Percentiles rank a stretch among this genome's conserved stretches.
These are phyloP conservation scores for Epichloe festucae DNA, from an alignment of 2,329 filamentous ascomycete species.

Conservation along the genomic window DNA sequence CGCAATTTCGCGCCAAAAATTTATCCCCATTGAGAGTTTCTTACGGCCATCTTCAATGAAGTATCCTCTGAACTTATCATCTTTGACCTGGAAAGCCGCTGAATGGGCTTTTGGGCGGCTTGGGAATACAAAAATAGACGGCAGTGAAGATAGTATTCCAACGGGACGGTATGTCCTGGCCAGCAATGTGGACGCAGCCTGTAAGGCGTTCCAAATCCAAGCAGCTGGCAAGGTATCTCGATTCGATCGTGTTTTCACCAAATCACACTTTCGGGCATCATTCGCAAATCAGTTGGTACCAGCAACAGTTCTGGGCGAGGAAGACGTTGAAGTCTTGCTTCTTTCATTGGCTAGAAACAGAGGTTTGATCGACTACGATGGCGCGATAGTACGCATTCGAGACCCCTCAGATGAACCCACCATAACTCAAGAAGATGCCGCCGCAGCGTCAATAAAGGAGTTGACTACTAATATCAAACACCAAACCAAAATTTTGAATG, in stretches of 20 bases:
- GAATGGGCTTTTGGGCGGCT: slow-evolving; percentile 64
- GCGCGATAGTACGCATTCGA: slow-evolving; percentile 63
- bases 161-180: slow-evolving; percentile 53
- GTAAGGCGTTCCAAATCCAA: slow-evolving; percentile 37
- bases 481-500: slow-evolving; percentile 54
- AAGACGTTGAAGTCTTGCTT: slow-evolving; percentile 58
- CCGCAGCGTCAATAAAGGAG: slow-evolving; percentile 73
- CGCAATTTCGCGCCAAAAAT: slow-evolving; percentile 52
- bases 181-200: slow-evolving; percentile 46
- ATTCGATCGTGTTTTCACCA: slow-evolving; percentile 56
- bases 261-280: slow-evolving; percentile 46
- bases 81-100: slow-evolving; percentile 56
- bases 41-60: slow-evolving; percentile 52
- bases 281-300: slow-evolving; percentile 41
- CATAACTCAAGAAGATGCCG: slow-evolving; percentile 66
- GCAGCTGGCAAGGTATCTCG: slow-evolving; percentile 30
- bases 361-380: slow-evolving; percentile 43
- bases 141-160: slow-evolving; percentile 41
- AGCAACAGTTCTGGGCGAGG: slow-evolving; percentile 39
- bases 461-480: slow-evolving; percentile 62
- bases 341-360: slow-evolving; percentile 58
- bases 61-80: slow-evolving; percentile 56
- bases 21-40: slow-evolving; percentile 62
- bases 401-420: slow-evolving; percentile 30
- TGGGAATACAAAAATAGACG: slow-evolving; percentile 41